Evolutionary conservation across 768 basidiomycete genomes (phyloP).

Genomic region (Suillus placidus): DNA sequence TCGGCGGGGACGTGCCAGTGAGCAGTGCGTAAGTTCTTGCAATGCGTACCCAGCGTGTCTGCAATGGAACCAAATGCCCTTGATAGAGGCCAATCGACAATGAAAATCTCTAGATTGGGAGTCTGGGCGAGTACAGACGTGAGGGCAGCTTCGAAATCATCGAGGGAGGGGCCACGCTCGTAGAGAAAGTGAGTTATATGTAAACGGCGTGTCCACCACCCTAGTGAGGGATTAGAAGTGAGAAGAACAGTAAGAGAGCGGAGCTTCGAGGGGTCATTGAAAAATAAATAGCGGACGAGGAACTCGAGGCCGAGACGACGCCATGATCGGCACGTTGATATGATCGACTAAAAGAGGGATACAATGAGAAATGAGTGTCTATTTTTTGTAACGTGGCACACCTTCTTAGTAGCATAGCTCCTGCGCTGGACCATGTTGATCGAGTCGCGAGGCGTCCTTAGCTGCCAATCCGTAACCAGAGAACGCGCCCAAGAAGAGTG

Average conservation of each 20-base stretch:
- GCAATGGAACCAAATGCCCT: constrained; percentile 63
- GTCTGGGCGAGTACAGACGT: constrained; percentile 63
- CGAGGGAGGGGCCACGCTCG: constrained; percentile 43
- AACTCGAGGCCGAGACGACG: constrained; percentile 62
- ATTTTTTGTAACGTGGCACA: constrained; percentile 29
- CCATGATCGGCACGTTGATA: constrained; percentile 68
- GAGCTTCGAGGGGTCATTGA: constrained; percentile 61
- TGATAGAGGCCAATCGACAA: constrained; percentile 67
- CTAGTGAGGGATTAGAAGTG: constrained; percentile 53
- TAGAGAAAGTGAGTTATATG: constrained; percentile 60
- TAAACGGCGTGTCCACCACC: constrained; percentile 76
- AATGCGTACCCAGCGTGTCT: constrained; percentile 58
- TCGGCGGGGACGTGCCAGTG: constrained; percentile 61
- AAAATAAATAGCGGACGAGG: constrained; percentile 69
- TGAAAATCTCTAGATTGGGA: constrained; percentile 74
- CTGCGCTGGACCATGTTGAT: constrained; percentile 58
- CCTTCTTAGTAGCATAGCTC: constrained; percentile 71
- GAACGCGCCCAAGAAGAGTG: constrained; percentile 67
- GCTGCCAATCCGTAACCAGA: constrained; percentile 48
- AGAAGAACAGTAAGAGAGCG: constrained; percentile 54
- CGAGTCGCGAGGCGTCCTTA: constrained; percentile 63
- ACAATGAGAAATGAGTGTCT: background rate
- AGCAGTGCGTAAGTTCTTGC: constrained; percentile 58
- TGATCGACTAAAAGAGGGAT: constrained; percentile 53
- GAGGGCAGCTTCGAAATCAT: constrained; percentile 56